A percentile compares a stretch with the other conserved stretches of the same genome.
Conservation (phyloP, 2,329 filamentous ascomycete genomes). For the Furcasterigmium furcatum region DNA sequence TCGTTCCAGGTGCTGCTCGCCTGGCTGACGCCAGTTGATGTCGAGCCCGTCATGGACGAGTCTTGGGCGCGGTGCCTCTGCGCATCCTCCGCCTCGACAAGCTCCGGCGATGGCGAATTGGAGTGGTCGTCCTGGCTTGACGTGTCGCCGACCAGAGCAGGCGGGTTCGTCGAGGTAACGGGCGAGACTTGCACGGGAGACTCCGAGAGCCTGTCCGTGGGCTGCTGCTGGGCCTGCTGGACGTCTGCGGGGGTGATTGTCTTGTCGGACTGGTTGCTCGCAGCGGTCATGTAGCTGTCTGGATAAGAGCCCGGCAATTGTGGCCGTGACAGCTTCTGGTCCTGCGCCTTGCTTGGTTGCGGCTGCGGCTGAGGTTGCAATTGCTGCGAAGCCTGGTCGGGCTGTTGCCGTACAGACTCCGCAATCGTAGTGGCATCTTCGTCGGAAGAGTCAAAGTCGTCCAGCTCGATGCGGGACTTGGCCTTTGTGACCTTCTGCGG, state of each 20-base stretch:
- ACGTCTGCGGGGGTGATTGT: conserved; percentile 19
- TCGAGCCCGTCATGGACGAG: conserved; percentile 47
- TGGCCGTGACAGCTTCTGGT: conserved; percentile 21
- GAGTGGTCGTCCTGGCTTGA: conserved; percentile 67
- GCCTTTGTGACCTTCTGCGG: conserved; percentile 52
- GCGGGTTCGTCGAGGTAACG: conserved; percentile 49
- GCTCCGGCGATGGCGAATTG: conserved; percentile 61
- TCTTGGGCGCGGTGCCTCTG: conserved; percentile 40
- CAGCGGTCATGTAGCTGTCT: conserved; percentile 31
- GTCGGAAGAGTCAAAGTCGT: conserved; percentile 64
- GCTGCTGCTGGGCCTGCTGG: conserved; percentile 21
- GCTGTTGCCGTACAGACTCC: conserved; percentile 23
- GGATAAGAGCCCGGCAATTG: conserved; percentile 36
- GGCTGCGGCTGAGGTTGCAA: conserved; percentile 13
- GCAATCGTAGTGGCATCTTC: conserved; percentile 28
- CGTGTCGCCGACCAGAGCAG: conserved; percentile 66
- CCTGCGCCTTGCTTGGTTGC: conserved; percentile 11
- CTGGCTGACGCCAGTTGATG: conserved; percentile 40
- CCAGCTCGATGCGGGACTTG: conserved; percentile 62
- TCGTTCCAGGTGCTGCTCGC: conserved; percentile 76
- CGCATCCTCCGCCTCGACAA: conserved; percentile 43
- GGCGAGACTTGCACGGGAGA: conserved; percentile 67
- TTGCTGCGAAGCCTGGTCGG: conserved; percentile 5
- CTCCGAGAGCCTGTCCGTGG: conserved; percentile 53
- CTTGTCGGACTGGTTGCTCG: conserved; percentile 26